Evolutionary conservation across 1,139 yeast species (phyloP), one percentile per base, ranked within the genome.

Genomic region (Saccharomyces hybrid): DNA sequence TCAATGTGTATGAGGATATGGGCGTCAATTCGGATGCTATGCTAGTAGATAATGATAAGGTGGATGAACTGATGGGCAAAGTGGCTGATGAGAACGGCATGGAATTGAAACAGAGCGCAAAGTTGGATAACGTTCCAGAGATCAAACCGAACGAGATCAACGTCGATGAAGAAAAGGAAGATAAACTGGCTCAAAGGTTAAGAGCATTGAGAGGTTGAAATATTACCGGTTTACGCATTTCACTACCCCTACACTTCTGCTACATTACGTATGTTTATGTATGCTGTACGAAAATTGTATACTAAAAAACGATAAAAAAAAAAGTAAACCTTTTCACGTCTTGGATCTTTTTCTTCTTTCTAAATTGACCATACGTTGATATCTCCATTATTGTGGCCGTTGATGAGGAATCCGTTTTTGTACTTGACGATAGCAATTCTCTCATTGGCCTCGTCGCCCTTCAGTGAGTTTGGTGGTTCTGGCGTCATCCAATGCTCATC

Each of bases 81-180:
- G 93, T 95, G 34, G 99, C 99, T 0, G 99, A 95, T 69, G 99
- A 93, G 70, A 97, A 97, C 0, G 99, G 99, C 2, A 76, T 95
- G 51, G 99, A 95, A 69, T 78, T 93, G 77, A 86, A 86, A 65
- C 98, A 91, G 49, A 63, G 66, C 34, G 71, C 72, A 61, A 86
- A 88, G 44, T 74, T 86, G 68, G 78, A 78, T 65, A 87, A 80
- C 75, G 80, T 65, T 59, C 75, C 73, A 29, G 73, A 66, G 49
- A 73, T 71, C 24, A 58, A 66, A 24, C 49, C 61, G 27, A 38
- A 59, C 16, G 62, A 63, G 53, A 42, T 68, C 64, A 78, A 79
- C 0, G 77, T 75, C 7, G 75, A 79, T 48, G 96, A 87, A 59
- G 95, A 86, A 61, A 88, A 86, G 62, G 98, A 93, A 71, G 97